Conservation (phyloP, 2,329 filamentous ascomycete genomes). For the Rutstroemia sp. region DNA sequence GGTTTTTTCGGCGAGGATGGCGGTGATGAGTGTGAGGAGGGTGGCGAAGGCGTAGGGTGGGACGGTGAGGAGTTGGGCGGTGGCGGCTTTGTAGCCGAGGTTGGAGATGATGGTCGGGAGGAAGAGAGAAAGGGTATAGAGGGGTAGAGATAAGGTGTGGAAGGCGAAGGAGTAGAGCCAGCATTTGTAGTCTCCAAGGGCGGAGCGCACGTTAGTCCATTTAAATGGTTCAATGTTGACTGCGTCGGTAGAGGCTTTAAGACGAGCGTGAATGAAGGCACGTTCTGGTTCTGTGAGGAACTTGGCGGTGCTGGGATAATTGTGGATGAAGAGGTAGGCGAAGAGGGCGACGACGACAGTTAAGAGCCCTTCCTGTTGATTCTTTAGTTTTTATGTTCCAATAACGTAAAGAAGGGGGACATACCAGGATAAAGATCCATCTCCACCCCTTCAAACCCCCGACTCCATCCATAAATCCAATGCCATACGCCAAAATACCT, state of each 20-base stretch:
- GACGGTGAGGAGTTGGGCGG: constrained; percentile 52
- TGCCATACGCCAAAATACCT: constrained; percentile 48
- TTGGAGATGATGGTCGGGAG: constrained; percentile 47
- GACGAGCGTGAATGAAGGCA: constrained; percentile 41
- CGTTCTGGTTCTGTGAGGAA: constrained; percentile 46
- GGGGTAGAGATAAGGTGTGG: constrained; percentile 61
- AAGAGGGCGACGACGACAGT: constrained; percentile 43
- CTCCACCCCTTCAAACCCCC: constrained; percentile 47
- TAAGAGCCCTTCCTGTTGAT: constrained; percentile 42
- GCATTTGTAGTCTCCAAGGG: constrained; percentile 60
- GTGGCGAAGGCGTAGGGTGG: constrained; percentile 59
- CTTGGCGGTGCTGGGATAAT: constrained; percentile 52
- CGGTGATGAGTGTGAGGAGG: constrained; percentile 48
- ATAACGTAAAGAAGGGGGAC: constrained; percentile 3
- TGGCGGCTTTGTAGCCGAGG: constrained; percentile 46
- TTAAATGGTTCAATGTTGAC: constrained; percentile 60
- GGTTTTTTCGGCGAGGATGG: constrained; percentile 51
- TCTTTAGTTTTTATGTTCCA: constrained; percentile 1
- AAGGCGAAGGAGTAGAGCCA: constrained; percentile 67
- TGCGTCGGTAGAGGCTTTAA: constrained; percentile 62
- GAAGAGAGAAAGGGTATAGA: constrained; percentile 50
- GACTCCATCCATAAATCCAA: constrained; percentile 45
- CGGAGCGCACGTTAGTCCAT: constrained; percentile 57
- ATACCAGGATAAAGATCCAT: constrained; percentile 54
- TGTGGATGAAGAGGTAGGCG: constrained; percentile 56